Evolutionary conservation across 2,329 filamentous ascomycete species (phyloP).

Genomic region (Phaeosphaeriaceae sp.): DNA sequence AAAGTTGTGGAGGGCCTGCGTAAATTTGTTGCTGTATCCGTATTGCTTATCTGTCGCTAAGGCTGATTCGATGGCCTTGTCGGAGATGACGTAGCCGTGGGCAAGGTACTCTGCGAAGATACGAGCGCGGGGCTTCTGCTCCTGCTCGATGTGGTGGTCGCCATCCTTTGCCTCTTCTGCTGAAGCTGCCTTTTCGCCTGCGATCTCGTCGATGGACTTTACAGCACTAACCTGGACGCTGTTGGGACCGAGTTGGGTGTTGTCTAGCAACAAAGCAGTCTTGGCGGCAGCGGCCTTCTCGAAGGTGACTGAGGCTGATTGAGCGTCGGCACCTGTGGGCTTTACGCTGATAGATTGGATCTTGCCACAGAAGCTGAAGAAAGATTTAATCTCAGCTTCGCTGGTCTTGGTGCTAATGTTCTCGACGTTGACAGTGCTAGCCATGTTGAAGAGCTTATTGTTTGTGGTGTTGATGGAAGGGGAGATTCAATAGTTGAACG

Average conservation of each 20-base stretch:
- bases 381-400: constrained; percentile 91
- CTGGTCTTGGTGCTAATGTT: constrained; percentile 83
- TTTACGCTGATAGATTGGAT: constrained; percentile 83
- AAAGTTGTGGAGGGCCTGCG: constrained; percentile 74
- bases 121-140: constrained; percentile 94
- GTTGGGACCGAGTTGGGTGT: constrained; percentile 83
- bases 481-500: background rate
- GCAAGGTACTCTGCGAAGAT: constrained; percentile 97
- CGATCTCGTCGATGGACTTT: constrained; percentile 68
- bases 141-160: constrained; percentile 81
- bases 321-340: constrained; percentile 65
- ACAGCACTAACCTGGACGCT: constrained; percentile 80
- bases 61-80: constrained; percentile 78
- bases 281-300: constrained; percentile 97
- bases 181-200: constrained; percentile 64
- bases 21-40: constrained; percentile 82
- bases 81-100: constrained; percentile 86
- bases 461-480: constrained; percentile 1
- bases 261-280: constrained; percentile 94
- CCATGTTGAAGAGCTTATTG: constrained; percentile 47
- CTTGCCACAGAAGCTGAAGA: constrained; percentile 97
- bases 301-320: constrained; percentile 91
- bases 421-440: constrained; percentile 81
- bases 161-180: constrained; percentile 57
- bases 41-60: constrained; percentile 90